phyloP scores from a whole-genome alignment of 2,329 filamentous ascomycete species.

The Ophiobolus disseminans region DNA sequence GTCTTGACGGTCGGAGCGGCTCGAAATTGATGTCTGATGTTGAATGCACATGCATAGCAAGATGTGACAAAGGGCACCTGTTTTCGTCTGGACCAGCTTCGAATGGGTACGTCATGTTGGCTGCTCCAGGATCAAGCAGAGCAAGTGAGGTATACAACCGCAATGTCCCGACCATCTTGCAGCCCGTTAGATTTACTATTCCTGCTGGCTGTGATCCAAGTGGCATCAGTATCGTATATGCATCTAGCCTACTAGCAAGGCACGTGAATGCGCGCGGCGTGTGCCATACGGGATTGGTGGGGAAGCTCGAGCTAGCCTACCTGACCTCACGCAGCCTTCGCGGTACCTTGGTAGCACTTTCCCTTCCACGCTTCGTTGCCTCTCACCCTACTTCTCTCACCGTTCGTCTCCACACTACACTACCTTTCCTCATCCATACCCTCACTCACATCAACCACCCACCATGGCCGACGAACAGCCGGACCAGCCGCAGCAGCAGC shows the following conservation, averaged over 20 bases:
- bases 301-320: neutral
- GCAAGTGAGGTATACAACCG: too few relatives aligned
- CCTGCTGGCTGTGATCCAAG: too few relatives aligned
- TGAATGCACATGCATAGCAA: neutral
- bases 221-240: too few relatives aligned
- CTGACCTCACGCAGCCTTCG: neutral
- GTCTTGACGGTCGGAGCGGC: too few relatives aligned
- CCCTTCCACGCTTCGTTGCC: constrained; percentile 5
- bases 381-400: neutral
- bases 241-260: too few relatives aligned
- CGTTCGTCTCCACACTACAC: neutral
- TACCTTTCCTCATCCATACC: neutral
- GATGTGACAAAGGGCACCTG: too few relatives aligned
- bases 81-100: too few relatives aligned
- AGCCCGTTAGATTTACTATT: too few relatives aligned
- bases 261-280: neutral
- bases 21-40: too few relatives aligned
- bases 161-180: too few relatives aligned
- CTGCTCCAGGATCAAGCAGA: too few relatives aligned
- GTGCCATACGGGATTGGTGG: neutral
- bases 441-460: constrained; percentile 3
- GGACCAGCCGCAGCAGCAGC: constrained; percentile 13
- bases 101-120: too few relatives aligned
- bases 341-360: neutral
- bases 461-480: constrained; percentile 35